Base-by-base conservation (phyloP, 257 asterid species). In the Ilex aquifolium region DNA sequence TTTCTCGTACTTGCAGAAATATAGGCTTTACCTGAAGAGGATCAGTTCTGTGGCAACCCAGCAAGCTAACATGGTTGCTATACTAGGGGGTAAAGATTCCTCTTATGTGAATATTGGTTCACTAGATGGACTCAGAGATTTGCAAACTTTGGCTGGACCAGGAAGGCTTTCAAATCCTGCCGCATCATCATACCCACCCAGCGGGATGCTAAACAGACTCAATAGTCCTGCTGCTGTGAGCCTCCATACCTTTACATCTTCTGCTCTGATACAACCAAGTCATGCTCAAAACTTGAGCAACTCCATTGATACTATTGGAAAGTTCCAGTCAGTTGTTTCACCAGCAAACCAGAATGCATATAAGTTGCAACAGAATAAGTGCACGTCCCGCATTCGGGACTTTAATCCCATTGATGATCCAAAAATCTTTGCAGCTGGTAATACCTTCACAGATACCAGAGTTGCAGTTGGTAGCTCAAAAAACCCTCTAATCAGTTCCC, bases 21-120 rank as follows among this genome's bases (percentile, higher is more conserved):
- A 90, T 61, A 72, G 96, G 87, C 87, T 85, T 62, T 90, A 82
- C 77, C 76, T 88, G 80, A 88, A 84, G 74, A 83, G 93, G 74
- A 88, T 88, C 62, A 82, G 92, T 62, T 68, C 84, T 2, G 86
- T 67, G 49, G 87, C 85, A 60, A 66, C 69, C 64, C 96, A 84
- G 70, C 95, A 90, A 72, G 95, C 82, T 29, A 83, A 88, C 81
- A 85, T 88, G 88, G 87, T 71, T 50, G 84, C 92, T 51, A 90
- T 88, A 21, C 65, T 87, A 32, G 94, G 97, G 11, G 84, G 80
- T n/a, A 85, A 76, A 64, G 95, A 87, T 64, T 73, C 90, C 51
- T 77, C 89, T n/a, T 87, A 80, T 64, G 74, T 83, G 88, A 82
- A 82, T 14, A 71, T 80, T 74, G 73, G 80, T 61, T 67, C 94